Conservation (phyloP, 2,329 filamentous ascomycete species). For the Tolypocladium pustulatum region DNA sequence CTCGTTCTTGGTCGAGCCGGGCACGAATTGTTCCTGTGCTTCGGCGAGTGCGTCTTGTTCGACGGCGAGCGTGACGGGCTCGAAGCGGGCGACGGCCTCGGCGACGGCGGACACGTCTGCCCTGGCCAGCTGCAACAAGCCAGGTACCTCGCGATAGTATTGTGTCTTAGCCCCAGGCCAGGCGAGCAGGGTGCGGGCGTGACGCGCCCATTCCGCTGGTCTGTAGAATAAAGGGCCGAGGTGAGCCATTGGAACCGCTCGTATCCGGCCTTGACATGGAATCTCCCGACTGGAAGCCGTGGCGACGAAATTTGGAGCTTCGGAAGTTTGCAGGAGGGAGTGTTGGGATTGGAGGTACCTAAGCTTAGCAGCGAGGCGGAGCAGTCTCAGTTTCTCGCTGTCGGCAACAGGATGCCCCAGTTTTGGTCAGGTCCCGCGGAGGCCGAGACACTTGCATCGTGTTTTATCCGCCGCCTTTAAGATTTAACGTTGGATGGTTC, state of each 20-base stretch:
- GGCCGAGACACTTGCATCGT: not conserved
- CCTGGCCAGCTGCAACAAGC: slow-evolving; percentile 4
- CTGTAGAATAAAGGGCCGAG: not conserved
- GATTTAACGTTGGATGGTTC: no score
- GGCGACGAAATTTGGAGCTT: no score
- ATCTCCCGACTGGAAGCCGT: not conserved
- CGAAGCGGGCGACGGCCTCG: slow-evolving; percentile 12
- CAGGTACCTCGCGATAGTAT: slow-evolving; percentile 1
- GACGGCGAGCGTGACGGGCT: slow-evolving; percentile 14
- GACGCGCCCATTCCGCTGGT: slow-evolving; percentile 6
- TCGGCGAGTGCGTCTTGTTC: slow-evolving; percentile 4
- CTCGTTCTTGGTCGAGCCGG: not conserved
- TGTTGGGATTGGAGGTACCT: no score
- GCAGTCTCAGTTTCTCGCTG: no score
- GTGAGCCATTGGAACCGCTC: not conserved
- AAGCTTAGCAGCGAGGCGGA: not conserved
- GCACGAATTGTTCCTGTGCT: slow-evolving; percentile 4
- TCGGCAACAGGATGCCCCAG: no score
- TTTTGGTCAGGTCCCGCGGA: not conserved
- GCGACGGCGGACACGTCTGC: slow-evolving; percentile 14
- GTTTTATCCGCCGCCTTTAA: not conserved
- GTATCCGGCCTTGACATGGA: not conserved
- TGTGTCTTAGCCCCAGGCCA: slow-evolving; percentile 3
- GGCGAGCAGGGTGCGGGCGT: slow-evolving; percentile 4
- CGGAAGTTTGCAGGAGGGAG: not conserved